Base-by-base conservation (phyloP, 2,329 filamentous ascomycete genomes). In the Trichoderma koningiopsis region DNA sequence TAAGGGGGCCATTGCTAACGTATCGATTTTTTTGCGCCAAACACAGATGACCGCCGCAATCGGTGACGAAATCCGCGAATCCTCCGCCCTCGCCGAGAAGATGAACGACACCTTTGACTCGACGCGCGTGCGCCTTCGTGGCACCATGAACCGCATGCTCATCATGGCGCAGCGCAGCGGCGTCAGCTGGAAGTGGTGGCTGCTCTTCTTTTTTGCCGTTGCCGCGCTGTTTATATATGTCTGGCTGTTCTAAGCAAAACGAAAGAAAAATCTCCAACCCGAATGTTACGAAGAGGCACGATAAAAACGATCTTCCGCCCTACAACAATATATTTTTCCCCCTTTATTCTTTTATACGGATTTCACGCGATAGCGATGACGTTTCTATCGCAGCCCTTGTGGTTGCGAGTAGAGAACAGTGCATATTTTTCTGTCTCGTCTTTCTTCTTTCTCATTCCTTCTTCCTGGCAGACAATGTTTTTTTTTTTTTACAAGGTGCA, bases 141-240 rank as follows among this genome's bases (percentile, higher is more conserved):
- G 95, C 66, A 98, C 96, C 22, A 98, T 99, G 96, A 97, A 93
- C 78, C 86, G 94, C 70, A 99, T 99, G 96, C 82, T 98, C 73
- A 79, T 95, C 66, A 99, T 99, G 96, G 96, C 96, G 5, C 88
- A 98, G 82, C 87, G 89, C 75, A 97, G 94, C 2, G 96, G 96
- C n/a, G 91, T 99, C 11, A 91, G 94, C 76, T 99, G 96, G 96
- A 95, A 88, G 81, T 92, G 94, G 69, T 99, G 96, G 96, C 79
- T 97, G 63, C 86, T 84, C 55, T 99, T 99, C 81, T 97, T 99
- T 79, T 85, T 89, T 6, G 92, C 90, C 43, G 92, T 98, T 22
- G 88, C 91, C 72, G 78, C 95, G 68, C 79, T 98, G 73, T 99
- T 99, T 80, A 88, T 89, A 74, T 99, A 95, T 79, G 95, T 98